These are phyloP conservation scores for Reutealis trisperma DNA, from an alignment of 345 rosid genomes.

Conservation along the genomic window DNA sequence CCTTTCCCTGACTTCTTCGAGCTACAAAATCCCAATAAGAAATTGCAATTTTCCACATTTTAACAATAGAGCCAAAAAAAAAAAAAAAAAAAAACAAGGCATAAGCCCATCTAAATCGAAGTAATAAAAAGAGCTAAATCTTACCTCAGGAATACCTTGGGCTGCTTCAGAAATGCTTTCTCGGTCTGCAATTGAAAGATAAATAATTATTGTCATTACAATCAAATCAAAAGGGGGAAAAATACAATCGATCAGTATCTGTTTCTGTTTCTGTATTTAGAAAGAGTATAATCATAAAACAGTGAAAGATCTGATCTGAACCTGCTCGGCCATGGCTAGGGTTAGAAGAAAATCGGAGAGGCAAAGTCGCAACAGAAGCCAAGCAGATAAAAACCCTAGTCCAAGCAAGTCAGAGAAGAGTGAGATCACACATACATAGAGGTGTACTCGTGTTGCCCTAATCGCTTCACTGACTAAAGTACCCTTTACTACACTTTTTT, in stretches of 20 bases:
- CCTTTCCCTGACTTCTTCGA: slow-evolving; percentile 79
- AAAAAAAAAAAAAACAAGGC: too few relatives aligned
- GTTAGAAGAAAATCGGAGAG: neutral
- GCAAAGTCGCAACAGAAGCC: neutral
- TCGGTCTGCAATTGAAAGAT: slow-evolving; percentile 50
- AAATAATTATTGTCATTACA: neutral
- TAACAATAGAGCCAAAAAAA: neutral
- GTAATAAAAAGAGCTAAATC: neutral
- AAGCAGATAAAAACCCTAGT: neutral
- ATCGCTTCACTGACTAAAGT: slow-evolving; percentile 3
- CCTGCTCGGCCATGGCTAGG: slow-evolving; percentile 33
- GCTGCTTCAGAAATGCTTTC: slow-evolving; percentile 85
- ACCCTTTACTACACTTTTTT: neutral
- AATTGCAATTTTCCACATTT: neutral
- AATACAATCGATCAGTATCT: too few relatives aligned
- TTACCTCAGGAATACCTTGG: slow-evolving; percentile 74
- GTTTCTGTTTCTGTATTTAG: too few relatives aligned
- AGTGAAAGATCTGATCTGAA: neutral
- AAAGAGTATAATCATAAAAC: neutral
- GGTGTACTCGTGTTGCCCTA: neutral
- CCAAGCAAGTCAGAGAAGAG: neutral
- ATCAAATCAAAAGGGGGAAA: neutral
- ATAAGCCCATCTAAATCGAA: neutral
- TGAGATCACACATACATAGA: neutral
- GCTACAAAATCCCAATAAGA: slow-evolving; percentile 33